A percentile compares a stretch with the other conserved stretches of the same genome.
These are phyloP conservation scores for Macroventuria anomochaeta DNA, from an alignment of 2,329 filamentous ascomycete genomes.

Conservation along the genomic window DNA sequence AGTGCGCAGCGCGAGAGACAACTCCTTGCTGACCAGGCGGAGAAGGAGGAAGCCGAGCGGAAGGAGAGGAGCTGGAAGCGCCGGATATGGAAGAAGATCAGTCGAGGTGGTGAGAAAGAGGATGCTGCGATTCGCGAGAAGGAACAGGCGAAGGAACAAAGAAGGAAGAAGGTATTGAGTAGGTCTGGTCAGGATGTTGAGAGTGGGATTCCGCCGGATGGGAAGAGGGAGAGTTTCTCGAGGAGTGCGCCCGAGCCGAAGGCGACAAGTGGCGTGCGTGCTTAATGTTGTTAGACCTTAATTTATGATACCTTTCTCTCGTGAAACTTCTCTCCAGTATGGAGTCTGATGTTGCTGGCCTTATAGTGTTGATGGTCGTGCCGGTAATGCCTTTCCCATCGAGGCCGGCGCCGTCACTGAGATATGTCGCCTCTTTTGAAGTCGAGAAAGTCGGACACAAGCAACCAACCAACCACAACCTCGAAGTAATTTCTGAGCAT, in stretches of 20 bases:
- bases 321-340: too few relatives aligned
- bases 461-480: too few relatives aligned
- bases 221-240: conserved; percentile 32
- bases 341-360: too few relatives aligned
- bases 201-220: conserved; percentile 44
- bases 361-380: too few relatives aligned
- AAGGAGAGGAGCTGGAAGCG: conserved; percentile 41
- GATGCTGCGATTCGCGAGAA: conserved; percentile 26
- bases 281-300: neutral
- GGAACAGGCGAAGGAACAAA: conserved; percentile 31
- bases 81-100: conserved; percentile 41
- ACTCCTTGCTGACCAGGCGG: conserved; percentile 49
- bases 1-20: conserved; percentile 68
- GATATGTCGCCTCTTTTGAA: too few relatives aligned
- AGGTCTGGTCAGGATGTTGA: conserved; percentile 45
- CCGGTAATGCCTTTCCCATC: too few relatives aligned
- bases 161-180: conserved; percentile 39
- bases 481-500: too few relatives aligned
- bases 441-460: too few relatives aligned
- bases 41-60: conserved; percentile 56
- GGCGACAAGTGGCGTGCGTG: neutral
- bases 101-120: conserved; percentile 21
- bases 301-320: conserved; percentile 5
- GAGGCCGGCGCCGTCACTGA: too few relatives aligned
- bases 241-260: conserved; percentile 2